Conservation (phyloP, 202 grass and related monocot species). For the Setaria italica region DNA sequence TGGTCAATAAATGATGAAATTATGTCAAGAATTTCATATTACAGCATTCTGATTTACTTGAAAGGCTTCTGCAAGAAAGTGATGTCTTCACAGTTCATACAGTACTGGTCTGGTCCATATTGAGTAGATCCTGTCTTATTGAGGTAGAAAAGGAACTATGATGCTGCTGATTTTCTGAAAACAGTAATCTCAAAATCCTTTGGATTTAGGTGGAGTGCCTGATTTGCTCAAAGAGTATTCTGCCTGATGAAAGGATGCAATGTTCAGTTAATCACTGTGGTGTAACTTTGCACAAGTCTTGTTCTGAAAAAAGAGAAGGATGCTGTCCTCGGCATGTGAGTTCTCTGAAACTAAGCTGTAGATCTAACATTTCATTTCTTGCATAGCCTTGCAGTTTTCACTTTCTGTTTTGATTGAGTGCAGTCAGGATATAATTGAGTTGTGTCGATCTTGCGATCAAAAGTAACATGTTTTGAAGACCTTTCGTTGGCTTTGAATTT, state of each 20-base stretch:
- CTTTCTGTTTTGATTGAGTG: not conserved
- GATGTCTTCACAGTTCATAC: not conserved
- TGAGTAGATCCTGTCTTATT: constrained; percentile 7
- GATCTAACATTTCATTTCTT: constrained; percentile 19
- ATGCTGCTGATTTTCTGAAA: constrained; percentile 48
- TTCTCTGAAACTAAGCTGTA: constrained; percentile 36
- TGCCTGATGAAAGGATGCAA: constrained; percentile 62
- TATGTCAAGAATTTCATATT: constrained; percentile 28
- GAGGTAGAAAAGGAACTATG: constrained; percentile 10
- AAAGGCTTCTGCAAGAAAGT: constrained; percentile 12
- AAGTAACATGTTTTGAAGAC: not conserved
- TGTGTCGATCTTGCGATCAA: not conserved
- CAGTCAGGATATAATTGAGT: constrained; percentile 17
- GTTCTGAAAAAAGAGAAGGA: constrained; percentile 59
- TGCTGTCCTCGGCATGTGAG: constrained; percentile 88
- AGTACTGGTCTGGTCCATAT: constrained; percentile 11
- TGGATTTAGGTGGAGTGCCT: constrained; percentile 76
- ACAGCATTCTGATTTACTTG: constrained; percentile 27
- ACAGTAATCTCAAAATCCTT: constrained; percentile 30
- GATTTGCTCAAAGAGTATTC: constrained; percentile 70
- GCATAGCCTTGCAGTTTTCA: not conserved
- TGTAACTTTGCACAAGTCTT: constrained; percentile 71
- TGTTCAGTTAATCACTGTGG: constrained; percentile 66
- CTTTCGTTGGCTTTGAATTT: not conserved
- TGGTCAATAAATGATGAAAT: constrained; percentile 32